Conservation (phyloP, 805 yeast species). For the Nakazawaea holstii region DNA sequence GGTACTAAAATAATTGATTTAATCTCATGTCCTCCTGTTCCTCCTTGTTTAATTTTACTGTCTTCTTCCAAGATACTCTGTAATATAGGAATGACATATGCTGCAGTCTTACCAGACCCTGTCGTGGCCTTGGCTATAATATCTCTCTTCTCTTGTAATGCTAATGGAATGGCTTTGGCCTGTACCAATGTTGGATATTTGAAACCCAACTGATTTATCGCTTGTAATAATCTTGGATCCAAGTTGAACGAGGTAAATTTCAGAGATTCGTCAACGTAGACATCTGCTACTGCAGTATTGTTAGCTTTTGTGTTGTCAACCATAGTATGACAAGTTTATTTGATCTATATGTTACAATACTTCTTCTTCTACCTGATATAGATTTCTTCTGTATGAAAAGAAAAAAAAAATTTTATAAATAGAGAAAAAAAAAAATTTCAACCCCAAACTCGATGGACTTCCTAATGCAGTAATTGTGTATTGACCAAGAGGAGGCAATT, state of each 20-base stretch:
- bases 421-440: not conserved
- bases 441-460: slow-evolving; percentile 1
- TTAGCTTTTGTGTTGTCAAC: slow-evolving; percentile 1
- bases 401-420: not conserved
- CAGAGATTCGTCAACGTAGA: slow-evolving; percentile 64
- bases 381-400: not conserved
- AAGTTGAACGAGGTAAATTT: slow-evolving; percentile 73
- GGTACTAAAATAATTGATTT: slow-evolving; percentile 82
- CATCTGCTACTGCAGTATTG: slow-evolving; percentile 52
- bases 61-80: slow-evolving; percentile 58
- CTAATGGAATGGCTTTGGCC: slow-evolving; percentile 86
- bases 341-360: not conserved
- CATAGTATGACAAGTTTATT: not conserved
- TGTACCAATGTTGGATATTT: slow-evolving; percentile 87
- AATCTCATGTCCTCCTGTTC: slow-evolving; percentile 21
- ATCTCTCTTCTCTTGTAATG: slow-evolving; percentile 85
- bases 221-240: slow-evolving; percentile 81
- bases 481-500: too few relatives aligned
- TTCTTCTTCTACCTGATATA: not conserved
- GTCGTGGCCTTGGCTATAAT: slow-evolving; percentile 92
- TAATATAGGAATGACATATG: slow-evolving; percentile 81
- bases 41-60: slow-evolving; percentile 12
- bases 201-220: slow-evolving; percentile 75
- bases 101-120: slow-evolving; percentile 94
- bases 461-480: not conserved